Conservation (phyloP, 148 eudicot genomes). For the Selenicereus undatus region DNA sequence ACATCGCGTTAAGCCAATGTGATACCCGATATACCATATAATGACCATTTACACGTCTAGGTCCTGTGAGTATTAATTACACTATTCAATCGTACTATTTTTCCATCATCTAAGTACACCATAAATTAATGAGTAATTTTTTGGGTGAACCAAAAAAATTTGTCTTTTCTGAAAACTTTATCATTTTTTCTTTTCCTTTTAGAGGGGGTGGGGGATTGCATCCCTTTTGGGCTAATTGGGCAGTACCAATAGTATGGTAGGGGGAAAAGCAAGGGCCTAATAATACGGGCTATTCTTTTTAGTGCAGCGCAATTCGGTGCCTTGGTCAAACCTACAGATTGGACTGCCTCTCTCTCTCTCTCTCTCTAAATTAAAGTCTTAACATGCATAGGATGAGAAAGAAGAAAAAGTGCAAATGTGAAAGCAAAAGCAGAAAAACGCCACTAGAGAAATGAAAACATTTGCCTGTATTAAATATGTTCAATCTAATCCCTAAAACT, state of each 20-base stretch:
- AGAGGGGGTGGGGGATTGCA: neutral
- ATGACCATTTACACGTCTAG: no score
- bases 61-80: no score
- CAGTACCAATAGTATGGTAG: neutral
- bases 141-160: neutral
- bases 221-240: slow-evolving; percentile 9
- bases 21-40: no score
- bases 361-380: neutral
- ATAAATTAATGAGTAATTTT: no score
- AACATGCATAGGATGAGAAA: no score
- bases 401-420: slow-evolving; percentile 2
- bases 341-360: slow-evolving; percentile 20
- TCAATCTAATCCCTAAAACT: no score
- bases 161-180: no score
- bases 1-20: no score
- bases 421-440: slow-evolving; percentile 27
- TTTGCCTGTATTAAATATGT: no score
- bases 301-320: slow-evolving; percentile 30
- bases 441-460: no score
- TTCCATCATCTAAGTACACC: no score
- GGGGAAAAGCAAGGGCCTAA: slow-evolving; percentile 27
- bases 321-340: slow-evolving; percentile 49
- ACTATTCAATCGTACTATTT: no score
- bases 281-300: slow-evolving; percentile 27
- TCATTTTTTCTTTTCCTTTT: neutral